Evolutionary conservation across 306 rosid species (phyloP), one percentile per base, ranked within the genome.

Genomic region (Pachyrhizus erosus): DNA sequence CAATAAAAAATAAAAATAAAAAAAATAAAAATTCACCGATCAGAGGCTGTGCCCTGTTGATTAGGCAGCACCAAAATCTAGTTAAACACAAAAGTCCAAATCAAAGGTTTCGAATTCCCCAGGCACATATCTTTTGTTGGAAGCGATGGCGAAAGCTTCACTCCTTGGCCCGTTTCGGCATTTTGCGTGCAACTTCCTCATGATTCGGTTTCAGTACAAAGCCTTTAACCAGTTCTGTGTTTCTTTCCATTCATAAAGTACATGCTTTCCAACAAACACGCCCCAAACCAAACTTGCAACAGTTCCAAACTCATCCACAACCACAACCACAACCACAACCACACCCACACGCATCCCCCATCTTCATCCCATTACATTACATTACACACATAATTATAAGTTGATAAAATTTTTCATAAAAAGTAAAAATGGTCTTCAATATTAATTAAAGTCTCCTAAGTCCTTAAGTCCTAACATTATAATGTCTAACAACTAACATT

Each of bases 231-330:
- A 52, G 42, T 62, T 39, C 67, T 48, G 15, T 17, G 17, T 18
- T 37, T 49, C 40, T 72, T 34, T 81, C 74, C 51, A 5, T 39
- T 80, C 89, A 86, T 37, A 49, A 86, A 80, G 39, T 62, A 48
- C 75, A 9, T 84, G 89, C 88, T 79, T 83, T 72, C 85, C 78
- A 90, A 90, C 87, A 52, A 42, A 88, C 86, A 65, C 26, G 23
- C 54, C 72, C 57, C 54, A 46, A 17, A 46, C 46, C 82, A 84
- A 70, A 51, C 31, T 13, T 61, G 34, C 70, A 70, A 51, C 55
- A 34, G 37, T 88, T 86, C 76, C 73, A 70, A 87, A 77, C 70
- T 13, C 75, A 31, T 54, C 55, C 83, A 5, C 39, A 8, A 0
- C 20, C 40, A 70, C n/a, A 37, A n/a, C n/a, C n/a, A n/a, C n/a